These are phyloP conservation scores for Naganishia sp. DNA, from an alignment of 1,284 basidiomycete species.

Conservation along the genomic window DNA sequence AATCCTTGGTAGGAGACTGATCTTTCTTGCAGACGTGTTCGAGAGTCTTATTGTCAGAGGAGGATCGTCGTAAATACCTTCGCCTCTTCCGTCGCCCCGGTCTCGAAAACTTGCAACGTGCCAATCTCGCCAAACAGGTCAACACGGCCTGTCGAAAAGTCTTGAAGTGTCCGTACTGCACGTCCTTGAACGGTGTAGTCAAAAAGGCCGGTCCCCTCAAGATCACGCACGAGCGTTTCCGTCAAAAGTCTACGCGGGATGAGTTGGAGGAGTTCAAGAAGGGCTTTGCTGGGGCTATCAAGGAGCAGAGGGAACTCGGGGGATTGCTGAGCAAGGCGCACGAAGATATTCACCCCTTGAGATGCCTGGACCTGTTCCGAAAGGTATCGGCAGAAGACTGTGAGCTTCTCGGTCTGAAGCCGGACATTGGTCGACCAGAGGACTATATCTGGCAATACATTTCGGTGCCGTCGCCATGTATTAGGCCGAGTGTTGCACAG, in stretches of 20 bases:
- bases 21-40: slow-evolving; percentile 73
- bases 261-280: slow-evolving; percentile 86
- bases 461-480: slow-evolving; percentile 96
- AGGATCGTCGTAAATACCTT: slow-evolving; percentile 79
- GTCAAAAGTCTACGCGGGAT: slow-evolving; percentile 78
- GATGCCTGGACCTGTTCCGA: slow-evolving; percentile 89
- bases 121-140: slow-evolving; percentile 82
- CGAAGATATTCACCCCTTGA: slow-evolving; percentile 93
- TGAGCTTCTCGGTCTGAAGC: slow-evolving; percentile 88
- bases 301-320: slow-evolving; percentile 81
- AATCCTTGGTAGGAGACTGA: not conserved
- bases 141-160: slow-evolving; percentile 86
- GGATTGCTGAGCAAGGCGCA: slow-evolving; percentile 85
- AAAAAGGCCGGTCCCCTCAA: slow-evolving; percentile 94
- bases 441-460: slow-evolving; percentile 99
- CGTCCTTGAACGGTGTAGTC: slow-evolving; percentile 89
- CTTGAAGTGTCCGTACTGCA: slow-evolving; percentile 90
- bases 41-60: slow-evolving; percentile 85
- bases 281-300: slow-evolving; percentile 79
- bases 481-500: slow-evolving; percentile 94
- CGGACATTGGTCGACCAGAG: slow-evolving; percentile 87
- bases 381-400: slow-evolving; percentile 85
- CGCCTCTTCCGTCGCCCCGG: slow-evolving; percentile 85
- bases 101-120: slow-evolving; percentile 91
- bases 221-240: slow-evolving; percentile 97